phyloP scores from a whole-genome alignment of 192 early-diverging fungal genomes.

The Entrophospora sp. region DNA sequence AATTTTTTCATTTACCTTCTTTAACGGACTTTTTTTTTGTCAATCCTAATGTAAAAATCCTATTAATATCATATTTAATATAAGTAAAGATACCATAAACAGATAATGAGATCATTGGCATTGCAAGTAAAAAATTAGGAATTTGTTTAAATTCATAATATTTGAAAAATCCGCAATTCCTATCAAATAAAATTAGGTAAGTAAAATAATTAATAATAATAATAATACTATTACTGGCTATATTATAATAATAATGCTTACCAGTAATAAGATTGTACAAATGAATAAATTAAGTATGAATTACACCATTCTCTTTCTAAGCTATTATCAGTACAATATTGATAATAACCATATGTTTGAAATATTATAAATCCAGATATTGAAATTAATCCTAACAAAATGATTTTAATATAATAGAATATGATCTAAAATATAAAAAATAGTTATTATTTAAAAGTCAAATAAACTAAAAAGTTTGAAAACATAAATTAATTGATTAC shows the following conservation, averaged over 20 bases:
- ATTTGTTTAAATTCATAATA: constrained; percentile 78
- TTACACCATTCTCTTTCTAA: constrained; percentile 62
- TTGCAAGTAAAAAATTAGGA: constrained; percentile 84
- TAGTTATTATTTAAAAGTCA: too few relatives aligned
- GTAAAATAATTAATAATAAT: not conserved
- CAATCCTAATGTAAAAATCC: constrained; percentile 54
- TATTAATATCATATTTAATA: constrained; percentile 34
- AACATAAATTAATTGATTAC: too few relatives aligned
- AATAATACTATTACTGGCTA: not conserved
- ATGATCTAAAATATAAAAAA: not conserved
- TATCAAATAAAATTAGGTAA: constrained; percentile 22
- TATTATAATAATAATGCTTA: constrained; percentile 29
- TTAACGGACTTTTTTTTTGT: not conserved
- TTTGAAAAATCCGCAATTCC: constrained; percentile 76
- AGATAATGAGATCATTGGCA: constrained; percentile 68
- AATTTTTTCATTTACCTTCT: not conserved
- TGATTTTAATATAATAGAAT: constrained; percentile 13
- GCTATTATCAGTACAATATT: constrained; percentile 44
- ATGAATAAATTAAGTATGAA: constrained; percentile 60
- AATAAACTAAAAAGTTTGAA: too few relatives aligned
- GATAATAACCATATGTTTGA: constrained; percentile 49
- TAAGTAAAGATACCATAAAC: constrained; percentile 51
- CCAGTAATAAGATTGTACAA: constrained; percentile 85
- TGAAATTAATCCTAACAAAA: constrained; percentile 28
- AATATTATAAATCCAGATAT: constrained; percentile 51